Percentiles rank a stretch among this genome's conserved stretches.
Evolutionary conservation across 257 asterid genomes (phyloP).

Genomic region (Apocynum venetum): DNA sequence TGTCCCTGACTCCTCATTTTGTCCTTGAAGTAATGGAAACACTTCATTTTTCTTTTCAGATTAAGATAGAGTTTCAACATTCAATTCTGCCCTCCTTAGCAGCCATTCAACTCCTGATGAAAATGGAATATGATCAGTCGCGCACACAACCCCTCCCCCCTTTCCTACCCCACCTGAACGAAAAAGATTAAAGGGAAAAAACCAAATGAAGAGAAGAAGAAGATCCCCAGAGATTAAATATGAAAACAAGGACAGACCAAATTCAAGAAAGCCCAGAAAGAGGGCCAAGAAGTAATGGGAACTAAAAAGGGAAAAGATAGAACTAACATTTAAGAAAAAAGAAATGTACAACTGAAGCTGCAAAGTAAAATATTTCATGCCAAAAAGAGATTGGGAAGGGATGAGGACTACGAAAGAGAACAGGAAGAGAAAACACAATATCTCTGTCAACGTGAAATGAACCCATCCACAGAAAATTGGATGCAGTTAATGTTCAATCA

Average conservation of each 20-base stretch:
- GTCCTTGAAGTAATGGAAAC: conserved; percentile 64
- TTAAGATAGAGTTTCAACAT: conserved; percentile 21
- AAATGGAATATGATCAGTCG: background rate
- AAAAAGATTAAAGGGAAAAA: background rate
- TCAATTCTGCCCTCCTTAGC: background rate
- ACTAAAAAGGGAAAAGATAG: background rate
- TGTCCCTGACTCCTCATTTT: conserved; percentile 42
- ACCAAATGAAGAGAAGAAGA: background rate
- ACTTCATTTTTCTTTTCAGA: conserved; percentile 38
- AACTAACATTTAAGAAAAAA: background rate
- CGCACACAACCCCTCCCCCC: background rate
- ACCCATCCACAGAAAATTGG: background rate
- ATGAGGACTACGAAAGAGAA: background rate
- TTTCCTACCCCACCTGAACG: background rate
- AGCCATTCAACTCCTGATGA: background rate
- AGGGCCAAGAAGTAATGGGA: background rate
- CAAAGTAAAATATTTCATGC: background rate
- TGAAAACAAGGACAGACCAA: background rate
- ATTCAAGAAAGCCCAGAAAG: background rate
- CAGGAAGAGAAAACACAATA: too few relatives aligned
- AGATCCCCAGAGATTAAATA: background rate
- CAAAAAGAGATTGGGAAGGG: background rate
- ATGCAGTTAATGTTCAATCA: background rate
- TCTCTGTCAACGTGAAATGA: background rate
- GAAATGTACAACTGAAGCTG: background rate